Conservation (phyloP, 768 basidiomycete genomes). For the Ephemerocybe angulata region DNA sequence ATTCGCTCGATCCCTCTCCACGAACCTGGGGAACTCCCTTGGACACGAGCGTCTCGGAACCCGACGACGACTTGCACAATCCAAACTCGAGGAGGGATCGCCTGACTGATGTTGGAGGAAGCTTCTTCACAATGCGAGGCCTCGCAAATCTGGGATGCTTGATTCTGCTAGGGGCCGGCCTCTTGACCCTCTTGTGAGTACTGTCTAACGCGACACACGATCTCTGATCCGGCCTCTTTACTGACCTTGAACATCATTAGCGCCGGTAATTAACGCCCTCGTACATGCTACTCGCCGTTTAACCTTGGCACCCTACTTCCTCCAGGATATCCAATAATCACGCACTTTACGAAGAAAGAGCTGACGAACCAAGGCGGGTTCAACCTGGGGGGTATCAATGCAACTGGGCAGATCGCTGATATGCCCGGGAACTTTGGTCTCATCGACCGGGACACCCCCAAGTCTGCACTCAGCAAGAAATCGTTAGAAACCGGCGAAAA, state of each 20-base stretch:
- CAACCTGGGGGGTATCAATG: constrained; percentile 65
- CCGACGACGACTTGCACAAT: constrained; percentile 54
- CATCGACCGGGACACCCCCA: constrained; percentile 70
- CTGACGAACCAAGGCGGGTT: constrained; percentile 43
- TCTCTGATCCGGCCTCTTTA: too few species aligned
- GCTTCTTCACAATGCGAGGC: constrained; percentile 54
- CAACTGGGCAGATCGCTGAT: constrained; percentile 56
- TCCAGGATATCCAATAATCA: constrained; percentile 41
- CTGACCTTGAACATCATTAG: constrained; percentile 16
- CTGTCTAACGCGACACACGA: too few species aligned
- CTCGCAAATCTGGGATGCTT: constrained; percentile 58
- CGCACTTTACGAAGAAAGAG: constrained; percentile 28
- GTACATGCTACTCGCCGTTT: background rate
- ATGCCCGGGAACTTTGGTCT: constrained; percentile 51
- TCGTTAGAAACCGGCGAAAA: constrained; percentile 45
- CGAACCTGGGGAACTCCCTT: constrained; percentile 41
- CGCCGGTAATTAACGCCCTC: constrained; percentile 25
- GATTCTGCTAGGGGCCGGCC: constrained; percentile 39
- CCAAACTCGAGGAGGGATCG: constrained; percentile 51
- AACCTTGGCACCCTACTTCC: background rate
- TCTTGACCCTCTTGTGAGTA: constrained; percentile 46
- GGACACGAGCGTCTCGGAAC: constrained; percentile 34
- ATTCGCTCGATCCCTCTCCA: constrained; percentile 32
- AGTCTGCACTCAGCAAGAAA: constrained; percentile 40
- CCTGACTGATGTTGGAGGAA: constrained; percentile 47